Evolutionary conservation across 1,284 basidiomycete genomes (phyloP).

Genomic region (Ceratobasidium sp.): DNA sequence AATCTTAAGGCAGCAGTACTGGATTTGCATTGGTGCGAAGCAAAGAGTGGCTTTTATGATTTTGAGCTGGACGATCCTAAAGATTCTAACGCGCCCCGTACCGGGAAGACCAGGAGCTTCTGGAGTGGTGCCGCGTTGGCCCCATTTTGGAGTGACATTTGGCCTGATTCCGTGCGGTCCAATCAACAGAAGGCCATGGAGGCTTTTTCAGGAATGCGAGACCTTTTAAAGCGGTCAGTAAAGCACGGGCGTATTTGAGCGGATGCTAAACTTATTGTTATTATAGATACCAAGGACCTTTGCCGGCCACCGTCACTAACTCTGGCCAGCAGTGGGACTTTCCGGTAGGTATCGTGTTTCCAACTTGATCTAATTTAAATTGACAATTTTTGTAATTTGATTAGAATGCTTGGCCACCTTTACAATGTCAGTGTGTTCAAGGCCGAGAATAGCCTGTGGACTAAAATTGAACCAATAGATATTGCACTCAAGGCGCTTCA

Average conservation of each 20-base stretch:
- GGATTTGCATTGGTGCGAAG: conserved; percentile 86
- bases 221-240: conserved; percentile 65
- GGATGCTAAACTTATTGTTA: background rate
- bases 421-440: conserved; percentile 60
- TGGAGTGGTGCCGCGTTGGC: conserved; percentile 84
- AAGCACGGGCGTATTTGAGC: background rate
- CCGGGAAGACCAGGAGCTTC: conserved; percentile 55
- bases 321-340: conserved; percentile 84
- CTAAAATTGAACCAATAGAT: conserved; percentile 51
- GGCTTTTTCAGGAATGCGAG: conserved; percentile 76
- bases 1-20: conserved; percentile 74
- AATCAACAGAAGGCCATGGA: conserved; percentile 74
- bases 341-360: conserved; percentile 30
- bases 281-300: conserved; percentile 82
- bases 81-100: conserved; percentile 69
- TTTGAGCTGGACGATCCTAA: conserved; percentile 62
- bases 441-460: no score
- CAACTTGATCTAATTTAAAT: conserved; percentile 44
- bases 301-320: conserved; percentile 76
- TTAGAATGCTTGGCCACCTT: conserved; percentile 75
- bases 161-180: conserved; percentile 74
- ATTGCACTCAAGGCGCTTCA: conserved; percentile 82
- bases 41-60: conserved; percentile 88
- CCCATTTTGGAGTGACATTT: conserved; percentile 87
- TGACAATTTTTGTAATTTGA: conserved; percentile 51